Conservation (phyloP, 495 filamentous ascomycete genomes). For the Cetradonia linearis region DNA sequence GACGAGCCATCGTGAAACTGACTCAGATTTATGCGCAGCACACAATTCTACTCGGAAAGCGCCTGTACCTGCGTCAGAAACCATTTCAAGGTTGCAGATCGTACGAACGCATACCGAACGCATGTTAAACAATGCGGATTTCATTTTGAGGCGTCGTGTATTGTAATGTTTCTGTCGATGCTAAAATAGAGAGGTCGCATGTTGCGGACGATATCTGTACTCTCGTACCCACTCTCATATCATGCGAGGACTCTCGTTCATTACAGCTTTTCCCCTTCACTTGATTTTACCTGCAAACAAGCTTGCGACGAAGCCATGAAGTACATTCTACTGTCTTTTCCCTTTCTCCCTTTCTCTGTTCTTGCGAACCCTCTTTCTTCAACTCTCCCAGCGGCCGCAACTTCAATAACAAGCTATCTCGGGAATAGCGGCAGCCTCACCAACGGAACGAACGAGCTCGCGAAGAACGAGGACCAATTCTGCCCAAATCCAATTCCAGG, state of each 20-base stretch:
- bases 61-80: constrained; percentile 1
- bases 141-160: constrained; percentile 3
- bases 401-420: not conserved
- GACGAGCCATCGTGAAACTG: not conserved
- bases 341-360: constrained; percentile 1
- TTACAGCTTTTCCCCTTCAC: not conserved
- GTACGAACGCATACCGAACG: not conserved
- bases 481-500: not conserved
- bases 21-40: constrained; percentile 4
- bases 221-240: not conserved
- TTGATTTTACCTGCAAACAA: not conserved
- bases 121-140: not conserved
- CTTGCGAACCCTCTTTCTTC: not conserved
- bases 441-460: not conserved
- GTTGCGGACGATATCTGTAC: not conserved
- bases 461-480: not conserved
- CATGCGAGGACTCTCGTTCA: not conserved
- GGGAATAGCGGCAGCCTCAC: not conserved
- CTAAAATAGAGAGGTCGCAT: constrained; percentile 5
- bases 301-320: not conserved
- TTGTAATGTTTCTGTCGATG: not conserved
- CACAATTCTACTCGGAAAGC: constrained; percentile 1
- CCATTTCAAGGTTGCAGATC: not conserved
- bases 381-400: not conserved
- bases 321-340: not conserved